Conservation (phyloP, 805 yeast species). For the Metschnikowia colocasiae region DNA sequence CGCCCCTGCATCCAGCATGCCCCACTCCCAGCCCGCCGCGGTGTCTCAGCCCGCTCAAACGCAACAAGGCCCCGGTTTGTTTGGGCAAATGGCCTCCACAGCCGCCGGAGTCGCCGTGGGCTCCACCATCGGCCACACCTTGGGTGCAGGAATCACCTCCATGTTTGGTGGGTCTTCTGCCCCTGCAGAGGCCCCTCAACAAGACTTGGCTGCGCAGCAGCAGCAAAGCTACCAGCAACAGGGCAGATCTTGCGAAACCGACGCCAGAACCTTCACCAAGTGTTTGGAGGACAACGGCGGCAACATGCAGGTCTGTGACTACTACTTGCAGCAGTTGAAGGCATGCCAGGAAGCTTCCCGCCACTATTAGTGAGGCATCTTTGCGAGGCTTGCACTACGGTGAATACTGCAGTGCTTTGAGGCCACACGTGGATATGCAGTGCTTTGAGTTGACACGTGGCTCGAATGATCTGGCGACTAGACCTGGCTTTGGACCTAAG, state of each 20-base stretch:
- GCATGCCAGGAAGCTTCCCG: conserved; percentile 95
- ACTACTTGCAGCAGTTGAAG: conserved; percentile 93
- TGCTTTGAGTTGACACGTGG: too few relatives aligned
- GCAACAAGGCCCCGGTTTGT: conserved; percentile 74
- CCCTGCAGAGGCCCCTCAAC: conserved; percentile 44
- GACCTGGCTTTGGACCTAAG: too few relatives aligned
- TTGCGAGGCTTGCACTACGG: too few relatives aligned
- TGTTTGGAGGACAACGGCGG: conserved; percentile 93
- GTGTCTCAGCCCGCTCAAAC: conserved; percentile 40
- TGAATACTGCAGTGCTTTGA: too few relatives aligned
- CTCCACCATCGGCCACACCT: conserved; percentile 92
- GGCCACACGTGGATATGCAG: too few relatives aligned
- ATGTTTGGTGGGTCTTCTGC: conserved; percentile 76
- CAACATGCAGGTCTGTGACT: conserved; percentile 95
- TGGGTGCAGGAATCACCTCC: conserved; percentile 90
- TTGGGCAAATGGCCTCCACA: conserved; percentile 96
- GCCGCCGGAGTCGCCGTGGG: conserved; percentile 99
- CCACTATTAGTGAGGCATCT: conserved; percentile 62
- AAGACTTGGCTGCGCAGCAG: conserved; percentile 38
- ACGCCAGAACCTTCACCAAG: conserved; percentile 92
- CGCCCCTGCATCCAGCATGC: conserved; percentile 35
- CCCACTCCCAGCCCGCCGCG: conserved; percentile 28
- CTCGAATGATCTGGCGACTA: too few relatives aligned
- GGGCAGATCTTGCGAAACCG: conserved; percentile 73
- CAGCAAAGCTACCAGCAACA: conserved; percentile 39